These are phyloP conservation scores for Phytophthora pinifolia DNA, from an alignment of 352 stramenopile genomes.

Conservation along the genomic window DNA sequence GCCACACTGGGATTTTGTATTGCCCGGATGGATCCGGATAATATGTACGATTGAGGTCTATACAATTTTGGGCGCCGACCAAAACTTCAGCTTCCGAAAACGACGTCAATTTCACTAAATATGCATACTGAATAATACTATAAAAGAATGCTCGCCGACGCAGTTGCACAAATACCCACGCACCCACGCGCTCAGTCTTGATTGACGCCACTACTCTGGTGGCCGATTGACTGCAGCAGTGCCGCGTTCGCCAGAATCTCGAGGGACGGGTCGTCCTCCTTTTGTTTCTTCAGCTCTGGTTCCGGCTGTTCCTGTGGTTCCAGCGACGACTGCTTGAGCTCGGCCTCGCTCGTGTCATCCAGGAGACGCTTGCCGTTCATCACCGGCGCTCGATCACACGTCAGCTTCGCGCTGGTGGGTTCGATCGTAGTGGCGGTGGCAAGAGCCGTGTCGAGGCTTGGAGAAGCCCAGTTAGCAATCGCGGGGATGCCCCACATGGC, in stretches of 20 bases:
- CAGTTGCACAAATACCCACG: constrained; percentile 14
- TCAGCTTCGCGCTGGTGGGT: constrained; percentile 42
- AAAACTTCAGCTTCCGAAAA: neutral
- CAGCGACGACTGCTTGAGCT: constrained; percentile 12
- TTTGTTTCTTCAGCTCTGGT: constrained; percentile 3
- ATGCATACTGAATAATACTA: constrained; percentile 19
- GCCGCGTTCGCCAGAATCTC: constrained; percentile 76
- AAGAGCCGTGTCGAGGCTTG: constrained; percentile 8
- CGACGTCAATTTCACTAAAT: constrained; percentile 19
- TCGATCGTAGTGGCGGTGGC: constrained; percentile 51
- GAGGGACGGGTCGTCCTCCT: constrained; percentile 47
- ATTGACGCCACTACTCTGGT: constrained; percentile 20
- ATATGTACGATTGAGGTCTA: too few relatives aligned
- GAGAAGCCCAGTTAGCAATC: constrained; percentile 23
- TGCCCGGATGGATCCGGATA: constrained; percentile 4
- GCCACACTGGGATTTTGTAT: neutral
- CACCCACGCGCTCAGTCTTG: neutral
- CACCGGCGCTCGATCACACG: constrained; percentile 29
- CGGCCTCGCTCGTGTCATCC: constrained; percentile 16
- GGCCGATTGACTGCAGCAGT: constrained; percentile 66
- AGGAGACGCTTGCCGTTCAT: constrained; percentile 43
- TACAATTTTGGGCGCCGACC: too few relatives aligned
- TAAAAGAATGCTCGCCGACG: constrained; percentile 1
- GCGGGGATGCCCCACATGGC: constrained; percentile 24
- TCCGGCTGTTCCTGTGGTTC: neutral